Evolutionary conservation across 805 yeast species (phyloP).

Genomic region (Cyberlindnera mrakii): DNA sequence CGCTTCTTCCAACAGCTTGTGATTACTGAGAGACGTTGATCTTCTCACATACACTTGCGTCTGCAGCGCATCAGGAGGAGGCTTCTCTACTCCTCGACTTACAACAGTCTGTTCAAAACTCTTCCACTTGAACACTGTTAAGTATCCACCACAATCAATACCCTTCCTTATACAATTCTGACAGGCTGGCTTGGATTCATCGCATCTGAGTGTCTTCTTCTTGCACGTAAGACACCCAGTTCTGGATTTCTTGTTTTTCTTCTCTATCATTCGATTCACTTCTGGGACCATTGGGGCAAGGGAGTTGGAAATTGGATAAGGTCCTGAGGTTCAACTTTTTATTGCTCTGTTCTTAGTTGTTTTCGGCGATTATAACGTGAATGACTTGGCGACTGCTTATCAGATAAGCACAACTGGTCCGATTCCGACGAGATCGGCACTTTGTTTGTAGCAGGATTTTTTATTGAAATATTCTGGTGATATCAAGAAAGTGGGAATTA

Average conservation of each 20-base stretch:
- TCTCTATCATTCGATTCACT: not conserved
- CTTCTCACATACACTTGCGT: constrained; percentile 4
- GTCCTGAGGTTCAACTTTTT: too few relatives aligned
- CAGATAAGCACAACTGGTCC: too few relatives aligned
- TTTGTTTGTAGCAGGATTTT: too few relatives aligned
- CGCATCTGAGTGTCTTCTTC: constrained; percentile 57
- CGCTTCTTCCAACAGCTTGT: constrained; percentile 33
- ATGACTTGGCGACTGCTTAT: too few relatives aligned
- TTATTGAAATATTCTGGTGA: too few relatives aligned
- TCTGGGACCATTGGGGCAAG: too few relatives aligned
- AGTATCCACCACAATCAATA: constrained; percentile 64
- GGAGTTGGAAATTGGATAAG: not conserved
- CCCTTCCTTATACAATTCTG: constrained; percentile 45
- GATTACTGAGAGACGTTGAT: constrained; percentile 12
- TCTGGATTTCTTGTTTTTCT: constrained; percentile 29
- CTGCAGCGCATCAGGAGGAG: not conserved
- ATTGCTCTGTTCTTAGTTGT: too few relatives aligned
- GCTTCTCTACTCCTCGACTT: constrained; percentile 2
- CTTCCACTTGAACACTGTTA: constrained; percentile 59
- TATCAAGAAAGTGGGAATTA: too few relatives aligned
- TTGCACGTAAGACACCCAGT: constrained; percentile 63
- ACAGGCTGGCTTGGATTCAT: constrained; percentile 59
- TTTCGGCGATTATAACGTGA: too few relatives aligned
- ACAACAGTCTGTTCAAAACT: constrained; percentile 37
- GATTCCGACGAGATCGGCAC: too few relatives aligned